Percentiles rank a stretch among this genome's conserved stretches.
Conservation (phyloP, 768 basidiomycete genomes). For the Porpolomopsis calyptriformis region DNA sequence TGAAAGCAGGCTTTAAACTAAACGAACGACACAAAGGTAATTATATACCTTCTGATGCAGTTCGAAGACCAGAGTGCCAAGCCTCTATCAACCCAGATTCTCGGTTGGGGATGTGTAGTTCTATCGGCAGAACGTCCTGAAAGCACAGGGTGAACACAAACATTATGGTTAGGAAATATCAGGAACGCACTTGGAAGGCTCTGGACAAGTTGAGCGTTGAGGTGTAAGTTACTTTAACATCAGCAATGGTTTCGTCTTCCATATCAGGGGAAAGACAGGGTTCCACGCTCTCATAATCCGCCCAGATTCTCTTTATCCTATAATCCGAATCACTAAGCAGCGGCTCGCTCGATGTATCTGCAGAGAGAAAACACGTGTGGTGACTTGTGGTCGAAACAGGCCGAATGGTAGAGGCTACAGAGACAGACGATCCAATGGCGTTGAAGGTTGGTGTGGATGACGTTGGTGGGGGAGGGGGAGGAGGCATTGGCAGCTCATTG, state of each 20-base stretch:
- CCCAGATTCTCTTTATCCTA: conserved; percentile 74
- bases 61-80: conserved; percentile 38
- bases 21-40: background rate
- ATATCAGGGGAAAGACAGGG: conserved; percentile 49
- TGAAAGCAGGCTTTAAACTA: conserved; percentile 18
- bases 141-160: background rate
- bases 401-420: conserved; percentile 19
- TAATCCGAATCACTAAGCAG: conserved; percentile 80
- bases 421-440: conserved; percentile 24
- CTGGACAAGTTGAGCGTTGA: conserved; percentile 30
- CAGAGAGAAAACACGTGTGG: conserved; percentile 11
- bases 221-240: conserved; percentile 49
- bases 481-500: conserved; percentile 49
- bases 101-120: conserved; percentile 63
- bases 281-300: conserved; percentile 76
- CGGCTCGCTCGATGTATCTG: conserved; percentile 26
- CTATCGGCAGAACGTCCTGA: conserved; percentile 71
- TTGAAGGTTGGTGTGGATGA: conserved; percentile 21
- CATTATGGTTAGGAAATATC: background rate
- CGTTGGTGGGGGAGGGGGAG: conserved; percentile 33
- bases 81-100: conserved; percentile 41
- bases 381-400: conserved; percentile 22
- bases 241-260: conserved; percentile 36
- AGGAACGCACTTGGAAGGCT: conserved; percentile 49
- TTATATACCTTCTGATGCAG: conserved; percentile 50